Percentiles rank a stretch among this genome's conserved stretches.
These are phyloP conservation scores for Candida mesenterica DNA, from an alignment of 1,139 yeast genomes.

Conservation along the genomic window DNA sequence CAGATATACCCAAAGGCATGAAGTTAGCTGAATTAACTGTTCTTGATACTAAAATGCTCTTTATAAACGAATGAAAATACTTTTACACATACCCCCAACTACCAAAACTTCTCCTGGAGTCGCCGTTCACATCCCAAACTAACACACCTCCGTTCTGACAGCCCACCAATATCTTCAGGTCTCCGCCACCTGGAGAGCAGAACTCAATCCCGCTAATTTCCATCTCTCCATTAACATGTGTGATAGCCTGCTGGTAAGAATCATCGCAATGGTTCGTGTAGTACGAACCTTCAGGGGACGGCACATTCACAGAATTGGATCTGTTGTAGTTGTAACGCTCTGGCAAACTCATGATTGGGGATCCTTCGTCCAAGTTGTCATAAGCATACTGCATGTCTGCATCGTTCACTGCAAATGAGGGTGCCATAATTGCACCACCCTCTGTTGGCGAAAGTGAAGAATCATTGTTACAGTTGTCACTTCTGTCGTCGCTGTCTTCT, in stretches of 20 bases:
- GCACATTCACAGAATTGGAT: neutral
- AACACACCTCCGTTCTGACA: constrained; percentile 46
- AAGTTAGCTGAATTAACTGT: too few species aligned
- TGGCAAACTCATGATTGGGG: neutral
- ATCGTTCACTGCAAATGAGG: constrained; percentile 6
- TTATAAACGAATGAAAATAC: too few species aligned
- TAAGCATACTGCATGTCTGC: constrained; percentile 15
- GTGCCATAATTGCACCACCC: constrained; percentile 1
- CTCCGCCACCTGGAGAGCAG: constrained; percentile 18
- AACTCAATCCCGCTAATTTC: constrained; percentile 45
- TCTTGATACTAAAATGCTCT: too few species aligned
- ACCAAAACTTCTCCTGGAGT: constrained; percentile 43
- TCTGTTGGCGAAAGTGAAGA: too few species aligned
- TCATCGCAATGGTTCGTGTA: constrained; percentile 11
- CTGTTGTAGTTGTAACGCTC: neutral
- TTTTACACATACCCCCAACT: constrained; percentile 29
- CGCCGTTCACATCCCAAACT: constrained; percentile 41
- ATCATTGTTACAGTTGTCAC: constrained; percentile 15
- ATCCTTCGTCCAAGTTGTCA: constrained; percentile 16
- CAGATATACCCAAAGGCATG: too few species aligned
- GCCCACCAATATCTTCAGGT: constrained; percentile 37
- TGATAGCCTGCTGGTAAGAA: constrained; percentile 22
- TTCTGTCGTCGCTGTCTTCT: neutral
- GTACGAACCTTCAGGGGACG: constrained; percentile 10
- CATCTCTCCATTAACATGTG: constrained; percentile 48